Conservation (phyloP, 139 green algal species). For the Coccomyxa sp. region DNA sequence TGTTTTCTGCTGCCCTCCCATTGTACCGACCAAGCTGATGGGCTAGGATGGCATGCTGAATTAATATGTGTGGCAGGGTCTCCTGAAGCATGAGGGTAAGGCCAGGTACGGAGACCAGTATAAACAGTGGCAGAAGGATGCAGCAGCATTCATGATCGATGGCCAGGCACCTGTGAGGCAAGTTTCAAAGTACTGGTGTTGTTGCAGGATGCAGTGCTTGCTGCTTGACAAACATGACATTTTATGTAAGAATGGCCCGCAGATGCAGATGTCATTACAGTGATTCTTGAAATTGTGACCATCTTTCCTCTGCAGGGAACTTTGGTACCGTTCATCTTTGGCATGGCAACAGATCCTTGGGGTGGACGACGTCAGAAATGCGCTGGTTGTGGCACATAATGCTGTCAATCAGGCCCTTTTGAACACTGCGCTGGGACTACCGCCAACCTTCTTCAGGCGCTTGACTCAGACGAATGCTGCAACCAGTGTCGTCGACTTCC, state of each 20-base stretch:
- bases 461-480: conserved; percentile 67
- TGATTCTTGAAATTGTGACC: too few relatives aligned
- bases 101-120: conserved; percentile 62
- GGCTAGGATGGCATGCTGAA: too few relatives aligned
- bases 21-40: neutral
- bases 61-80: conserved; percentile 47
- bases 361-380: conserved; percentile 8
- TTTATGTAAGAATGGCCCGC: too few relatives aligned
- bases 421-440: conserved; percentile 67
- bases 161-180: conserved; percentile 70
- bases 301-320: conserved; percentile 41
- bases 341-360: conserved; percentile 80
- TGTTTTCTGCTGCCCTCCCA: neutral
- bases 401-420: conserved; percentile 91
- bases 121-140: conserved; percentile 69
- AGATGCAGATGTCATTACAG: too few relatives aligned
- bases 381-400: conserved; percentile 94
- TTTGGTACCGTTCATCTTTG: conserved; percentile 80
- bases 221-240: too few relatives aligned
- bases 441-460: conserved; percentile 70
- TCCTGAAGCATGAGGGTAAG: conserved; percentile 85
- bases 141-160: conserved; percentile 82
- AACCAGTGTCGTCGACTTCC: conserved; percentile 78
- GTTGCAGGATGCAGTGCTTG: conserved; percentile 73
- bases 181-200: conserved; percentile 70